Percentiles rank a stretch among this genome's conserved stretches.
Evolutionary conservation across 2,329 filamentous ascomycete genomes (phyloP).

Genomic region (Trichoderma lentiforme): DNA sequence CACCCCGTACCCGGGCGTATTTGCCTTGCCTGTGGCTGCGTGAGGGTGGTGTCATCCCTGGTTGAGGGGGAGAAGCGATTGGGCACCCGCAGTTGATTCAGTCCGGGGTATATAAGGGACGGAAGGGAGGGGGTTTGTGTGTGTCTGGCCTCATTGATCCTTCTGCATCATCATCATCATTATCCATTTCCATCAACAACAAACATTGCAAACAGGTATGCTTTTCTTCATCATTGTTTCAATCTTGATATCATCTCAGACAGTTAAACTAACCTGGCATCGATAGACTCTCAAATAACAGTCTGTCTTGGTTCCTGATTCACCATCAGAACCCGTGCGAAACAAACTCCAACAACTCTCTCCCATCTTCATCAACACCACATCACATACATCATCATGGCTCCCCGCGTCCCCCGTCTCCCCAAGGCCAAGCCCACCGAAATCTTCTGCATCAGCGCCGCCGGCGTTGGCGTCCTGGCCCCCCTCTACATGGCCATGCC

Average conservation of each 20-base stretch:
- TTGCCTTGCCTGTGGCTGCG: conserved; percentile 5
- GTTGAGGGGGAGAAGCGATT: neutral
- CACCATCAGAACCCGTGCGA: neutral
- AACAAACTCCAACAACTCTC: neutral
- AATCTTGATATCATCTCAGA: neutral
- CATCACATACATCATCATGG: conserved; percentile 44
- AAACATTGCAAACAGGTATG: neutral
- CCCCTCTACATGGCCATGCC: conserved; percentile 58
- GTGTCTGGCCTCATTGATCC: neutral
- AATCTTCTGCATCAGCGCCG: conserved; percentile 51
- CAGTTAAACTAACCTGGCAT: neutral
- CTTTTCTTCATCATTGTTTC: neutral
- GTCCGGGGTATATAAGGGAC: conserved; percentile 5
- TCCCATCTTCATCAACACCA: conserved; percentile 8
- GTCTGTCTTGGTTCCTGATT: neutral
- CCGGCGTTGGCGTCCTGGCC: conserved; percentile 51
- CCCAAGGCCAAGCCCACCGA: conserved; percentile 48
- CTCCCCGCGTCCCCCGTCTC: conserved; percentile 43
- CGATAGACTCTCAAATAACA: neutral
- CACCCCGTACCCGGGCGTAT: neutral
- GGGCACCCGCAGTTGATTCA: neutral
- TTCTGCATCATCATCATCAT: neutral
- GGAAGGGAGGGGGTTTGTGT: neutral
- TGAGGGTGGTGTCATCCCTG: conserved; percentile 18
- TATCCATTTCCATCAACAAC: neutral